These are phyloP conservation scores for Thalassiosira sp. DNA, from an alignment of 352 stramenopile species.

Conservation along the genomic window DNA sequence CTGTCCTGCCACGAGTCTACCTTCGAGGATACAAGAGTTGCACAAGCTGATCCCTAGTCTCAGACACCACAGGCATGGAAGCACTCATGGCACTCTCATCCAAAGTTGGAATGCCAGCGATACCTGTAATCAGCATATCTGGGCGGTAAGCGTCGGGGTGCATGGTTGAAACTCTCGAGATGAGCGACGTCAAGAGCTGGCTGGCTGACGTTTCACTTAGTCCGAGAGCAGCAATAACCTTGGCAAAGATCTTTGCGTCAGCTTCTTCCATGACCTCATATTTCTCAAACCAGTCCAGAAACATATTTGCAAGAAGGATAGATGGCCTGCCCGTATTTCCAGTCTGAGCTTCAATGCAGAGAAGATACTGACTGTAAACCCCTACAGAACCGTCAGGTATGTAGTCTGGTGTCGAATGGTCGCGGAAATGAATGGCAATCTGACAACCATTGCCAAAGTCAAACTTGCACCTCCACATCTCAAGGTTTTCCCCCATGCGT, in stretches of 20 bases:
- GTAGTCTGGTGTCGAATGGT: background rate
- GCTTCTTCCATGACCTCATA: background rate
- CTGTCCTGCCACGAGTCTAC: too few relatives aligned
- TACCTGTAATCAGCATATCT: too few relatives aligned
- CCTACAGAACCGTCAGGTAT: background rate
- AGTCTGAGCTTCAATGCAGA: background rate
- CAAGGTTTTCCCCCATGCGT: background rate
- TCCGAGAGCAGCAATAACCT: slow-evolving; percentile 7
- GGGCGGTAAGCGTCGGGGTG: too few relatives aligned
- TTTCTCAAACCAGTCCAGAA: background rate
- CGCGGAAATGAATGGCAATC: background rate
- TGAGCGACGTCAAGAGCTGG: slow-evolving; percentile 2
- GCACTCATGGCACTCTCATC: too few relatives aligned
- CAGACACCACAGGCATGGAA: too few relatives aligned
- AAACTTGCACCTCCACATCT: background rate
- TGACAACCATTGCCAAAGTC: background rate
- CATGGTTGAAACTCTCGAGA: background rate
- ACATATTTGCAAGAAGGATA: background rate
- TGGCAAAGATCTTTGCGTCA: background rate
- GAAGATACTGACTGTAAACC: background rate
- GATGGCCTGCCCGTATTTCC: background rate
- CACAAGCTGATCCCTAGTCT: too few relatives aligned
- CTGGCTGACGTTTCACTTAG: background rate
- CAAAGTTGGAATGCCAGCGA: too few relatives aligned
- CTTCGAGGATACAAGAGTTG: too few relatives aligned